Evolutionary conservation across 2,329 filamentous ascomycete species (phyloP), one percentile per base, ranked within the genome.

Genomic region (Phyllosticta capitalensis): DNA sequence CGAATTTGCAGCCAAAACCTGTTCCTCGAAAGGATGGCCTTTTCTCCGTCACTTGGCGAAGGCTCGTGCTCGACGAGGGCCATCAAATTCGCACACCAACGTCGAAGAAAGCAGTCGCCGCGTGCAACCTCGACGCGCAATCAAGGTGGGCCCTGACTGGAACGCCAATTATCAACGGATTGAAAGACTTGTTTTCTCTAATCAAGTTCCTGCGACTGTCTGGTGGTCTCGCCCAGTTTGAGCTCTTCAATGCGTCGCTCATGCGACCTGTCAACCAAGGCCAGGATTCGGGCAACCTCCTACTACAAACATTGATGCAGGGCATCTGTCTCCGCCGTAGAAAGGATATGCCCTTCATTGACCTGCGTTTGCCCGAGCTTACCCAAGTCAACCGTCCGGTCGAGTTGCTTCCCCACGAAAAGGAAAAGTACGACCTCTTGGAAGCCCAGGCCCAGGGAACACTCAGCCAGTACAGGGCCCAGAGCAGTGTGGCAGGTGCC

Each of bases 101-200:
- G 45, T 86, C 87, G 0, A 81, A 83, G 63, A 75, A 79, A 5
- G 81, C 87, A 1, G 78, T 79, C 63, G 88, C 83, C 5, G 83
- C 83, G 28, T 81, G 76, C 64, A 69, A 74, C 10, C 71, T 94
- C 12, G 74, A 81, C 61, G 77, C 87, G 14, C 77, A 75, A 38
- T 83, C 87, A 67, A 80, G 89, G 53, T 85, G 89, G 76, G 90
- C 87, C 67, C 81, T 92, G 70, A 90, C 86, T 2, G 89, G 89
- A 21, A 94, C 89, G 0, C 89, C 89, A 0, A 91, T 92, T 87
- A 94, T 94, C 87, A 96, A 96, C 65, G 84, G 81, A 12, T 83
- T 92, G 2, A 78, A 82, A 21, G 92, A 96, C 66, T 77, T 95
- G 4, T 91, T 83, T 66, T 89, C 90, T 0, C 75, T 95, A 20